Evolutionary conservation across 169 alveolate species (phyloP), one percentile per base, ranked within the genome.

Genomic region (Plasmodium chabaudi): DNA sequence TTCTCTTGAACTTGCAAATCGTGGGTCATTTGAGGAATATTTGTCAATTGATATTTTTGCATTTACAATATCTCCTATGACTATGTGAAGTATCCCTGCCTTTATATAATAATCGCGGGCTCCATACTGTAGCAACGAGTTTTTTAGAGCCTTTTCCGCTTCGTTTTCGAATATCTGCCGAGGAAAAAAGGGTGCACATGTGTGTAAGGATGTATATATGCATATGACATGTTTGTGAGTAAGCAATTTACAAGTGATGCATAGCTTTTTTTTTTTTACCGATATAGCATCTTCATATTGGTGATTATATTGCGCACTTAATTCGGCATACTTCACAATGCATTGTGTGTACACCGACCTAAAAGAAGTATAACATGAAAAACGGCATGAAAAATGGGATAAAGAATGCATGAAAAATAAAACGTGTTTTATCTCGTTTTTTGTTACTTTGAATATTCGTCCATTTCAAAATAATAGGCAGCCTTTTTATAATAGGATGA

Each of bases 401-500:
- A 60, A 19, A 25, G 13, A 55, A 9, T 7, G 12, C 12, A 13
- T 21, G 25, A 0, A 21, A 34, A 34, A 34, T 34, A 34, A 34
- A 34, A 34, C 42, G 0, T 5, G 0, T 34, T 34, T 3, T 3
- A 55, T 15, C 2, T 15, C 21, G 21, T 55, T 15, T 55, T 55
- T 15, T 15, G 21, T 63, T 69, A 65, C 88, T 73, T 74, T 56
- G 79, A 60, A 55, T 68, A 89, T 55, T 89, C 93, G 51, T 89
- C 93, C 93, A 89, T 77, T 63, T 89, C 93, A 74, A 77, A 89
- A 68, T 71, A 67, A 53, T 89, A 75, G 0, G 93, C 93, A 6
- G 93, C 93, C 57, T 77, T 79, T 70, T 73, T 89, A 55, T 77
- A 89, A 51, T 67, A 89, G 21, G 47, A 23, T 13, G 75, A 39